A percentile compares a stretch with the other conserved stretches of the same genome.
These are phyloP conservation scores for Scorias spongiosa DNA, from an alignment of 2,329 filamentous ascomycete genomes.

Conservation along the genomic window DNA sequence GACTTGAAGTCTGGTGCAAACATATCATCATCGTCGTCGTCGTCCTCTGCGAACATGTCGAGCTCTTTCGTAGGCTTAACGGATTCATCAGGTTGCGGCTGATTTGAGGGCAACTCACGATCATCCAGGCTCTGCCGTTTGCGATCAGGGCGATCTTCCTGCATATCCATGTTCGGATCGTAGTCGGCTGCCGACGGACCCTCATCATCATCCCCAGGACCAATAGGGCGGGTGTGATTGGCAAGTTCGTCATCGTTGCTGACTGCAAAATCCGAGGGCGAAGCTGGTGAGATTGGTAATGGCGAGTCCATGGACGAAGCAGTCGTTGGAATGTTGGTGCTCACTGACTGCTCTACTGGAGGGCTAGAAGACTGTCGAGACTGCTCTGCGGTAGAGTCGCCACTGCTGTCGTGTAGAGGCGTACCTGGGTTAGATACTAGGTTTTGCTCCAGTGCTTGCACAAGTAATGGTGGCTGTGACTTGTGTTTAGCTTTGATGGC, in stretches of 20 bases:
- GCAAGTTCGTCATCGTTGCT: slow-evolving; percentile 26
- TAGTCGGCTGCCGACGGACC: slow-evolving; percentile 88
- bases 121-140: slow-evolving; percentile 10
- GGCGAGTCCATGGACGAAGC: slow-evolving; percentile 18
- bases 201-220: slow-evolving; percentile 36
- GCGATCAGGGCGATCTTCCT: slow-evolving; percentile 45
- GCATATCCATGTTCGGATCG: slow-evolving; percentile 76
- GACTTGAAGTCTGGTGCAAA: slow-evolving; percentile 50
- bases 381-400: not conserved
- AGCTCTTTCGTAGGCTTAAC: slow-evolving; percentile 31
- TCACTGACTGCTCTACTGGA: not conserved
- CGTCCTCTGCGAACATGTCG: slow-evolving; percentile 48
- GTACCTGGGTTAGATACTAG: slow-evolving; percentile 10
- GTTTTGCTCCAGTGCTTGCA: slow-evolving; percentile 51
- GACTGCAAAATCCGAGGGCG: slow-evolving; percentile 7
- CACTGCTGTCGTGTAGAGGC: not conserved
- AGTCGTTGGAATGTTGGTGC: not conserved
- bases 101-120: slow-evolving; percentile 4
- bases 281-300: slow-evolving; percentile 15
- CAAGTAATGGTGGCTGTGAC: slow-evolving; percentile 37
- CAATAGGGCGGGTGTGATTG: slow-evolving; percentile 16
- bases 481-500: slow-evolving; percentile 73
- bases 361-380: not conserved
- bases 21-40: slow-evolving; percentile 70
- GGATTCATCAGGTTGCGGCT: not conserved